Evolutionary conservation across 2,329 filamentous ascomycete genomes (phyloP), one percentile per base, ranked within the genome.

Genomic region (Cercospora zeae-maydis): DNA sequence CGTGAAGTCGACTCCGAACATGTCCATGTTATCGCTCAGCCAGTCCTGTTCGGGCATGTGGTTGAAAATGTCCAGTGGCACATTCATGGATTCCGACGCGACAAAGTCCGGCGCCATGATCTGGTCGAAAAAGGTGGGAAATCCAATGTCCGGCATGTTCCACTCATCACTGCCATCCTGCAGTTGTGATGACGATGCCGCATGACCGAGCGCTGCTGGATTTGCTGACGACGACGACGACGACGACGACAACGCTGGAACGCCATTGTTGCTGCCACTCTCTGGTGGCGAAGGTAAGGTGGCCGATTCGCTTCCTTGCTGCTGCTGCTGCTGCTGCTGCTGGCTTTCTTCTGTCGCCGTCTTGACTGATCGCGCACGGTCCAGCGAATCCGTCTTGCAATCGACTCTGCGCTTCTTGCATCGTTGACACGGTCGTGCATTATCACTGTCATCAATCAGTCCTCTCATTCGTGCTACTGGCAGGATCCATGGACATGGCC

Each of bases 371-470:
- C 49, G 24, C 30, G 37, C 57, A 31, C 39, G 45, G 9, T 27
- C 49, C 9, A 65, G 30, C 6, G 58, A 54, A 7, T 55, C 49
- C 13, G 54, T 65, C 37, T 55, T 39, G 34, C 47, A 71, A 11
- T 24, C 42, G 39, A 61, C 58, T 8, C 57, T 59, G 1, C 60
- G 58, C 33, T 68, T 63, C 4, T 49, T 45, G 37, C 70, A 72
- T 30, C 70, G 60, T 58, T 70, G 67, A 54, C 72, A 75, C 3
- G 73, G 73, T 14, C 71, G 68, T 4, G 59, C 47, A 56, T 74
- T 69, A 51, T 74, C 70, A 47, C 49, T 52, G 24, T 8, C 2
- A 19, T 4, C n/a, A 8, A 52, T 52, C 47, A 52, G 47, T 16
- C 31, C 10, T n/a, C 24, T 8, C 8, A 30, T n/a, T 27, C 24